These are phyloP conservation scores for Coleophoma crateriformis DNA, from an alignment of 2,329 filamentous ascomycete species.

Conservation along the genomic window DNA sequence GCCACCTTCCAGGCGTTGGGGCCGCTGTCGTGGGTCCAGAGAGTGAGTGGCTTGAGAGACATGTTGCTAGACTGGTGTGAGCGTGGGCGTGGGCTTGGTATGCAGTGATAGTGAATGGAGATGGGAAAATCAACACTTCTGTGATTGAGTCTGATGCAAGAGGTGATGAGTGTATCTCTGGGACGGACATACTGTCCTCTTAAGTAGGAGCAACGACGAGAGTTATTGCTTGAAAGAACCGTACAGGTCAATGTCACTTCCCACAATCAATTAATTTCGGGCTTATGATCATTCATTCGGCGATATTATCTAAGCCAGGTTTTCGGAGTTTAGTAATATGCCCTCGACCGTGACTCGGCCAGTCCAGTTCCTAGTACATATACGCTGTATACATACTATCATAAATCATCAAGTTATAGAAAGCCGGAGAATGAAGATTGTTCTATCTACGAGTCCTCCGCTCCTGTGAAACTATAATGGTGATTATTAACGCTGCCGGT, in stretches of 20 bases:
- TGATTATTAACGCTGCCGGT: too few relatives aligned
- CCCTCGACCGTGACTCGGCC: too few relatives aligned
- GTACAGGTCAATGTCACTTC: background rate
- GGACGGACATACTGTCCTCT: constrained; percentile 1
- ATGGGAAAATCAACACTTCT: constrained; percentile 1
- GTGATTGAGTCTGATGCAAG: constrained; percentile 5
- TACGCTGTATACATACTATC: too few relatives aligned
- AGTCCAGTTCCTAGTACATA: too few relatives aligned
- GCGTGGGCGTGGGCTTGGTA: constrained; percentile 1
- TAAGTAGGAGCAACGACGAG: constrained; percentile 5
- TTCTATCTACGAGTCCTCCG: too few relatives aligned
- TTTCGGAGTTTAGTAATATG: too few relatives aligned
- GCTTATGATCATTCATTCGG: background rate
- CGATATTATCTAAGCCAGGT: too few relatives aligned
- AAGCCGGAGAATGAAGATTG: too few relatives aligned
- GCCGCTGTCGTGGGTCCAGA: constrained; percentile 14
- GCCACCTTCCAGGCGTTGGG: constrained; percentile 30
- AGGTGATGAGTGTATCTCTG: constrained; percentile 4
- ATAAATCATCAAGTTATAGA: too few relatives aligned
- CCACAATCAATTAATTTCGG: background rate
- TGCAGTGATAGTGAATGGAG: background rate
- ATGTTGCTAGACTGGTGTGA: constrained; percentile 2
- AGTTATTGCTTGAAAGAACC: background rate
- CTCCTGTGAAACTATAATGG: too few relatives aligned
- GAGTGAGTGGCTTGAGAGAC: constrained; percentile 5